These are phyloP conservation scores for Suillus americanus DNA, from an alignment of 768 basidiomycete species.

Conservation along the genomic window DNA sequence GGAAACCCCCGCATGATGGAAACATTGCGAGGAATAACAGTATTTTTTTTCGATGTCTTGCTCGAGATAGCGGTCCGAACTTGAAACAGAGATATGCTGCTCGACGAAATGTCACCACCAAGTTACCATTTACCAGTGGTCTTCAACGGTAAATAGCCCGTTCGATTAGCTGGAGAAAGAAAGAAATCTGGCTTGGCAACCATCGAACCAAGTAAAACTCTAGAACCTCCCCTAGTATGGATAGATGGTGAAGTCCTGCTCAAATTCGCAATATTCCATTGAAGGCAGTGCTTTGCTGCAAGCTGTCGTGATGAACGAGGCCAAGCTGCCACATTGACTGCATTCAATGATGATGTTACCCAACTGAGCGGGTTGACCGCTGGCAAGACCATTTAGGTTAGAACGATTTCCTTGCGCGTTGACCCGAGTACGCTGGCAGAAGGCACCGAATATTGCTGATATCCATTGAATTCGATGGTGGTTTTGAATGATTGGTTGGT, in stretches of 20 bases:
- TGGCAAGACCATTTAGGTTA: too few species aligned
- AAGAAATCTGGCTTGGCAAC: background rate
- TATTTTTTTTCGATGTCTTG: slow-evolving; percentile 23
- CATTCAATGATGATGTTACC: background rate
- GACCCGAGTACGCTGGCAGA: too few species aligned
- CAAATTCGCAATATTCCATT: too few species aligned
- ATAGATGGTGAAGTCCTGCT: too few species aligned
- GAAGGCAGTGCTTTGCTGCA: background rate
- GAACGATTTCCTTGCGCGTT: too few species aligned
- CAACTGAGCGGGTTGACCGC: background rate
- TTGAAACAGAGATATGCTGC: background rate
- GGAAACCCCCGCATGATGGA: background rate
- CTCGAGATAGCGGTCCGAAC: background rate
- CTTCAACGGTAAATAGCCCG: background rate
- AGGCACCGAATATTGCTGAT: too few species aligned
- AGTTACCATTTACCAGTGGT: background rate
- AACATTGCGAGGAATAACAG: slow-evolving; percentile 11
- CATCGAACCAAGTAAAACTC: background rate
- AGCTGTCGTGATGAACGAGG: background rate
- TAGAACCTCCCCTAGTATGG: background rate
- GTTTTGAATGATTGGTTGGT: too few species aligned
- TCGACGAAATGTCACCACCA: background rate
- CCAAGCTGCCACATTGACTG: background rate
- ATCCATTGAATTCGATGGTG: background rate
- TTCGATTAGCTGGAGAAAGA: background rate